Evolutionary conservation across 345 rosid genomes (phyloP), one percentile per base, ranked within the genome.

Genomic region (Salix caprea): DNA sequence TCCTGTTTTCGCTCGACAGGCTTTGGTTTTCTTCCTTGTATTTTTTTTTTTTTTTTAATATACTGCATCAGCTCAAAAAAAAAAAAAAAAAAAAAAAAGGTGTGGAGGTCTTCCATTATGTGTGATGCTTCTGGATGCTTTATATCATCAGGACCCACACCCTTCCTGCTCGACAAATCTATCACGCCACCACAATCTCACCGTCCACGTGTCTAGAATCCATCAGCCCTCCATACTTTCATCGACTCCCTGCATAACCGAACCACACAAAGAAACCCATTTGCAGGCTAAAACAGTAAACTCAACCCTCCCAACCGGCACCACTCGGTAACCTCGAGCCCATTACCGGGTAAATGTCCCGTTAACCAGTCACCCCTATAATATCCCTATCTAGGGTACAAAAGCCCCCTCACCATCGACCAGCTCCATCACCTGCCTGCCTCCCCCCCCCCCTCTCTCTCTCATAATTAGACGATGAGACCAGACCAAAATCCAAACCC

Each of bases 291-390:
- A 67, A 67, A 52, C 18, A 37, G 71, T 34, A 52, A 67, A 52
- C 69, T 32, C 65, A 23, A 36, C 66, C 67, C 76, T 46, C 65
- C 3, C 2, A 40, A 78, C 81, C 73, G 73, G 77, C 76, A 56
- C 56, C 40, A 78, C 11, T 14, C 28, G 71, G 81, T 73, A 15
- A 36, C 6, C 24, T 28, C 6, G 16, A 2, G 4, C 32, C 2
- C 60, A n/a, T 44, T 32, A 67, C 60, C 69, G 24, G 73, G 37
- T 21, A 7, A 5, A 4, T 14, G 12, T 19, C 42, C 2, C 37
- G 11, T 23, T 8, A 72, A 1, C 72, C 81, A 72, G 81, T 77
- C 37, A 39, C 24, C 69, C 11, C 5, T 74, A 79, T 79, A 74
- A 69, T 58, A 46, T 0, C 10, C 16, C 23, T 6, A 1, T 9